phyloP scores from a whole-genome alignment of 768 basidiomycete species.

The Mycena capillaripes region DNA sequence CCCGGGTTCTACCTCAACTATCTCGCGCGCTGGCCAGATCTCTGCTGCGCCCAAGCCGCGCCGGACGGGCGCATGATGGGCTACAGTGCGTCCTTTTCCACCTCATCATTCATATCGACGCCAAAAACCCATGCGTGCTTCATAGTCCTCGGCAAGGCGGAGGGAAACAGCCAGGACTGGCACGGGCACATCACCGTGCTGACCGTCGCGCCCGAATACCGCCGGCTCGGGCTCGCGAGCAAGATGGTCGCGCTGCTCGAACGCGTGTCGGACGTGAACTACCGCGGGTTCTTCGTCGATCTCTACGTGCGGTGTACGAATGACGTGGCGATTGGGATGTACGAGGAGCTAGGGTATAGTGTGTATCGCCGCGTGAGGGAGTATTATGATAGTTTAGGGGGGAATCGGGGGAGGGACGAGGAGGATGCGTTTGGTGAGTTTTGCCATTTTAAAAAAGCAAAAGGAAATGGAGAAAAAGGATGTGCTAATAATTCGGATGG shows the following conservation, averaged over 20 bases:
- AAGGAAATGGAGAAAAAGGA: neutral
- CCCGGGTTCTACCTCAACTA: slow-evolving; percentile 92
- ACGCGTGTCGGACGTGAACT: slow-evolving; percentile 82
- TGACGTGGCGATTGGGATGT: slow-evolving; percentile 87
- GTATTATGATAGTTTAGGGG: slow-evolving; percentile 89
- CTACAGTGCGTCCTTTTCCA: slow-evolving; percentile 75
- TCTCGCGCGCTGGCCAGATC: slow-evolving; percentile 92
- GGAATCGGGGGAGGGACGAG: slow-evolving; percentile 84
- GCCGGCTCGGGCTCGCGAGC: slow-evolving; percentile 88
- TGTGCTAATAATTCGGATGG: neutral
- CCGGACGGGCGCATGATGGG: slow-evolving; percentile 91
- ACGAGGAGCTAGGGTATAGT: slow-evolving; percentile 93
- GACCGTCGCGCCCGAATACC: slow-evolving; percentile 94
- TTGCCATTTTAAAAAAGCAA: neutral
- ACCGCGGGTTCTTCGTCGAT: slow-evolving; percentile 93
- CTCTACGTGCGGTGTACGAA: slow-evolving; percentile 95
- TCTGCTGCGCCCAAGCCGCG: slow-evolving; percentile 87
- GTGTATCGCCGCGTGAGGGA: slow-evolving; percentile 92
- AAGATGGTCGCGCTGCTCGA: slow-evolving; percentile 92
- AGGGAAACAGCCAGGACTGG: slow-evolving; percentile 82
- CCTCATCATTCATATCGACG: neutral
- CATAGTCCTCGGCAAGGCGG: slow-evolving; percentile 94
- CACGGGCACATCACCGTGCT: slow-evolving; percentile 97
- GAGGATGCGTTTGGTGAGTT: slow-evolving; percentile 92
- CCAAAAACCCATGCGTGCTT: neutral